Percentiles rank a stretch among this genome's conserved stretches.
phyloP scores from a whole-genome alignment of 805 yeast genomes.

The Sugiyamaella americana region DNA sequence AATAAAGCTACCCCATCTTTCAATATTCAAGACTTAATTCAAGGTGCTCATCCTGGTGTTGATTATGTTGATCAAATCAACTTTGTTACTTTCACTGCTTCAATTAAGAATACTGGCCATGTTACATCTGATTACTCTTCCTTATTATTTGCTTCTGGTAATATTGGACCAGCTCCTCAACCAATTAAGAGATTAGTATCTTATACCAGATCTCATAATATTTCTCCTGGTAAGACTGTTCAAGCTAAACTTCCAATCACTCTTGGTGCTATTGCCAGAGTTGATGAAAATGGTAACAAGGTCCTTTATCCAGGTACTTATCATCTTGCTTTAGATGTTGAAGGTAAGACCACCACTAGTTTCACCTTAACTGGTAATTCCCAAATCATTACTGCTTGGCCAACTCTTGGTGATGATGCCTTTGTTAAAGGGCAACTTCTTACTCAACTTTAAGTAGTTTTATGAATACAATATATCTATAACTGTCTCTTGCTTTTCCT shows the following conservation, averaged over 20 bases:
- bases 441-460: background rate
- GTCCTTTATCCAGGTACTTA: conserved; percentile 12
- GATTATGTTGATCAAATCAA: conserved; percentile 1
- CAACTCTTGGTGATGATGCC: conserved; percentile 2
- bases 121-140: conserved; percentile 10
- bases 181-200: conserved; percentile 10
- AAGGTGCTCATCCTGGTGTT: background rate
- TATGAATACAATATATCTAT: background rate
- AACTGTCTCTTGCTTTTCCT: background rate
- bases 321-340: conserved; percentile 6
- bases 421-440: background rate
- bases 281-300: conserved; percentile 9
- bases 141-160: conserved; percentile 6
- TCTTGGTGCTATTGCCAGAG: conserved; percentile 8
- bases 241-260: conserved; percentile 2
- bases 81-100: conserved; percentile 5
- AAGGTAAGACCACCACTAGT: background rate
- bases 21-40: conserved; percentile 1
- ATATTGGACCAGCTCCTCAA: conserved; percentile 12
- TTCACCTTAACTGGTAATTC: conserved; percentile 5
- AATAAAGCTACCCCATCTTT: background rate
- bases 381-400: conserved; percentile 5
- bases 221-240: conserved; percentile 7
- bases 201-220: conserved; percentile 5
- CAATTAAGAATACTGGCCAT: conserved; percentile 9